Evolutionary conservation across 805 yeast genomes (phyloP).

Genomic region (Yamadazyma phyllophila): DNA sequence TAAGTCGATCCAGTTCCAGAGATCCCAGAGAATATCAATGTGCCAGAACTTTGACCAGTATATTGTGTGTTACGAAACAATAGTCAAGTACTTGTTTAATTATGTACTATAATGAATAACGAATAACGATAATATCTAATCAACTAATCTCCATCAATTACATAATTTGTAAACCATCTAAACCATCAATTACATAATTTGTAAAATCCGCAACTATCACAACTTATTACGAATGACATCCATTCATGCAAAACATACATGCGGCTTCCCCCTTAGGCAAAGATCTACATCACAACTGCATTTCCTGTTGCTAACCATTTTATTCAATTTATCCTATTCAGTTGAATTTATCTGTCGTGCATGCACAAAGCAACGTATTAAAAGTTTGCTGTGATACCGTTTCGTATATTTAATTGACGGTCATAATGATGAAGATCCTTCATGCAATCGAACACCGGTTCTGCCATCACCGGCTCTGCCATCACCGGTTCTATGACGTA

Average conservation of each 20-base stretch:
- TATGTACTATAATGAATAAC: slow-evolving; percentile 7
- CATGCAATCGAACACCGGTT: no score
- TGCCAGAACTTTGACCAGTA: slow-evolving; percentile 80
- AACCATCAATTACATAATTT: no score
- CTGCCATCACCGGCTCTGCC: no score
- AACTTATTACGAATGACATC: not conserved
- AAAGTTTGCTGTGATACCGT: not conserved
- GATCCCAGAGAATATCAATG: slow-evolving; percentile 79
- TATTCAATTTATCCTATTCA: no score
- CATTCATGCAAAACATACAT: not conserved
- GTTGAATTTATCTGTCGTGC: not conserved
- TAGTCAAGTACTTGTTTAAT: slow-evolving; percentile 24
- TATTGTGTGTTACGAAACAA: slow-evolving; percentile 67
- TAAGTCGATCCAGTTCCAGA: slow-evolving; percentile 60
- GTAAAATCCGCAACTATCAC: not conserved
- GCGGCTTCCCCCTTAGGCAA: not conserved
- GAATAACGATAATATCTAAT: slow-evolving; percentile 14
- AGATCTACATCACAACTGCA: not conserved
- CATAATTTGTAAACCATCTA: no score
- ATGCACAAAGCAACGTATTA: not conserved
- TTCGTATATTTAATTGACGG: no score
- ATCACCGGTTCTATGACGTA: no score
- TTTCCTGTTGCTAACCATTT: no score
- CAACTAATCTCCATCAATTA: no score
- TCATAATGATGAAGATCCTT: no score